Conservation (phyloP, 1,284 basidiomycete genomes). For the Austroboletus niveus region DNA sequence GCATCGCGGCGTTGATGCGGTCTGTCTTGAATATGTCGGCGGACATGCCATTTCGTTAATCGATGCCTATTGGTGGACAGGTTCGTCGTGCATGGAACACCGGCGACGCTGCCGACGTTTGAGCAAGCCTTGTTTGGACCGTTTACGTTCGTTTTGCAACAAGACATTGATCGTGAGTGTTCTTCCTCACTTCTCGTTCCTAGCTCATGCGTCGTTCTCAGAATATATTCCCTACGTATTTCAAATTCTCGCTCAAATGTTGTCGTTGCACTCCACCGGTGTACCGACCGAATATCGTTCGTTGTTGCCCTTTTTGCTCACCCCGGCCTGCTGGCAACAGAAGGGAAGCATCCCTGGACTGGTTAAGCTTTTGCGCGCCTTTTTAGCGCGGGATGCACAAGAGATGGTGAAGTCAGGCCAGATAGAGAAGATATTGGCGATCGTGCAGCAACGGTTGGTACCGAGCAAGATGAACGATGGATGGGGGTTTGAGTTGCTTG, state of each 20-base stretch:
- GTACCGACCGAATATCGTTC: slow-evolving; percentile 80
- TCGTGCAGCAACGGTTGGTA: slow-evolving; percentile 88
- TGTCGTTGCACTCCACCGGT: slow-evolving; percentile 72
- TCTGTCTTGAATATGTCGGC: slow-evolving; percentile 28
- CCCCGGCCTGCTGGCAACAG: slow-evolving; percentile 88
- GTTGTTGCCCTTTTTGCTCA: slow-evolving; percentile 83
- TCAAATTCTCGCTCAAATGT: slow-evolving; percentile 95
- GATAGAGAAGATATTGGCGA: slow-evolving; percentile 79
- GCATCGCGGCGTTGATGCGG: slow-evolving; percentile 89
- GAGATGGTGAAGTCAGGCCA: slow-evolving; percentile 77
- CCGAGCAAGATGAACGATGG: slow-evolving; percentile 87
- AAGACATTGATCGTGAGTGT: slow-evolving; percentile 84
- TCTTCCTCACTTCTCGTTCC: not conserved
- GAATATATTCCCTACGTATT: slow-evolving; percentile 98
- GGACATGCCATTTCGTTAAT: no score
- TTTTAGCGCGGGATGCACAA: slow-evolving; percentile 69
- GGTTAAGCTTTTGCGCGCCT: slow-evolving; percentile 85
- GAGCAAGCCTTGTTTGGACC: slow-evolving; percentile 85
- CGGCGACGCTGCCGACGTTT: slow-evolving; percentile 69
- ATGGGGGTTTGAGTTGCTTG: slow-evolving; percentile 89
- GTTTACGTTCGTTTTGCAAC: slow-evolving; percentile 85
- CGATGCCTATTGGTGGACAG: slow-evolving; percentile 35
- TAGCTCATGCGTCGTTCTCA: slow-evolving; percentile 27
- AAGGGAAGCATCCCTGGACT: slow-evolving; percentile 96
- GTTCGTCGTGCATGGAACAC: slow-evolving; percentile 76